Evolutionary conservation across 129 eudicot species (phyloP), one percentile per base, ranked within the genome.

Genomic region (Gnaphalium uliginosum): DNA sequence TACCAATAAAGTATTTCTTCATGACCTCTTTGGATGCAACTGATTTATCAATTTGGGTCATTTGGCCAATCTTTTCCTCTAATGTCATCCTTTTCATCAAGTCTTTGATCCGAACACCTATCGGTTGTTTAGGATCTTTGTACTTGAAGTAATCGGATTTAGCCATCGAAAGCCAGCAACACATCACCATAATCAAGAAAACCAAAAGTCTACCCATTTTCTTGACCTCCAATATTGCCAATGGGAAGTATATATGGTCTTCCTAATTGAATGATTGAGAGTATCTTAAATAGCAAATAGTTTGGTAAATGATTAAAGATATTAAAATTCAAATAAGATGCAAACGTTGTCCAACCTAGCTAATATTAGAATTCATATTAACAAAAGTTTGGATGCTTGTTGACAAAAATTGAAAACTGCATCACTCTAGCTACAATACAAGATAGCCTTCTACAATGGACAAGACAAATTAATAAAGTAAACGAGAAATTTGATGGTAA

Each of bases 41-140:
- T 29, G 71, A 64, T 75, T 14, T 75, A 48, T 75, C 79, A 48
- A 33, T 67, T 50, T 75, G 79, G 63, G 72, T 75, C 79, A 64
- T 75, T 25, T 75, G 79, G 8, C 79, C 79, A 75, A 75, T 75
- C 53, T 75, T 75, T 75, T 75, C 71, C 59, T 75, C 79, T 46
- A 75, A 14, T 63, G 79, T 75, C 79, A 63, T 75, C 30, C 79
- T 64, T 63, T 75, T 75, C 72, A 75, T 75, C 35, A 75, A 75
- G 23, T 75, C 79, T 75, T 64, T 75, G 35, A 75, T 62, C 53
- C 79, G 71, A 19, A 29, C 54, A 27, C 62, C 71, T 13, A 75
- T 65, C 11, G 72, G 79, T 48, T 75, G 72, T 63, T 75, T 50
- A 1, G 72, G 72, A 63, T 75, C 79, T 75, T 62, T 75, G 79